Conservation (phyloP, 2,329 filamentous ascomycete genomes). For the Xylaria polymorpha region DNA sequence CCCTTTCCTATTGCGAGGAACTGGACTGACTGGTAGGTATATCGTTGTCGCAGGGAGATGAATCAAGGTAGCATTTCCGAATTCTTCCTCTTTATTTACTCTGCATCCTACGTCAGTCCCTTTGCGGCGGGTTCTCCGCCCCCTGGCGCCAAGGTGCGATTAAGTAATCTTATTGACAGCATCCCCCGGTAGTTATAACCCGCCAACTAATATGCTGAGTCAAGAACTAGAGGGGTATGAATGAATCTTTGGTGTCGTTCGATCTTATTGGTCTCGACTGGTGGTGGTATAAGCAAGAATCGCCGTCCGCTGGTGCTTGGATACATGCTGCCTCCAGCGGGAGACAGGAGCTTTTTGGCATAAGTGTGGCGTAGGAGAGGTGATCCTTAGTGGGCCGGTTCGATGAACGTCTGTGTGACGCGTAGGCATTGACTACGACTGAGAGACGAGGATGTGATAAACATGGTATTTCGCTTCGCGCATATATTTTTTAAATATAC, state of each 20-base stretch:
- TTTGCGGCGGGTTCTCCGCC: no score
- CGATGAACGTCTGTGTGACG: no score
- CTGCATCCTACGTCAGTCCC: no score
- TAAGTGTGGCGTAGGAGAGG: no score
- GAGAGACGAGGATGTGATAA: neutral
- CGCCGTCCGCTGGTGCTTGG: no score
- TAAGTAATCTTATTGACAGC: neutral
- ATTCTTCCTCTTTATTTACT: neutral
- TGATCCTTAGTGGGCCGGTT: no score
- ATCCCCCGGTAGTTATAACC: neutral
- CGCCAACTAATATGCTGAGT: no score
- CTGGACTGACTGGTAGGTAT: no score
- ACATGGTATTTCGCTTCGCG: no score
- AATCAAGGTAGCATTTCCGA: neutral
- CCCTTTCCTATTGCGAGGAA: neutral
- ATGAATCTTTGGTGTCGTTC: neutral
- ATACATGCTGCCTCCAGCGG: no score
- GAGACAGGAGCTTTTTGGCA: no score
- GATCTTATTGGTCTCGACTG: neutral
- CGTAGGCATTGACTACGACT: neutral
- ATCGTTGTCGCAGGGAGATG: neutral
- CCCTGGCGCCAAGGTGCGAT: neutral
- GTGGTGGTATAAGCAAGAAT: neutral
- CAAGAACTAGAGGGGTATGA: neutral
- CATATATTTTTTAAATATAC: neutral